Base-by-base conservation (phyloP, 208 protist genomes). In the Crithidia acanthocephali region DNA sequence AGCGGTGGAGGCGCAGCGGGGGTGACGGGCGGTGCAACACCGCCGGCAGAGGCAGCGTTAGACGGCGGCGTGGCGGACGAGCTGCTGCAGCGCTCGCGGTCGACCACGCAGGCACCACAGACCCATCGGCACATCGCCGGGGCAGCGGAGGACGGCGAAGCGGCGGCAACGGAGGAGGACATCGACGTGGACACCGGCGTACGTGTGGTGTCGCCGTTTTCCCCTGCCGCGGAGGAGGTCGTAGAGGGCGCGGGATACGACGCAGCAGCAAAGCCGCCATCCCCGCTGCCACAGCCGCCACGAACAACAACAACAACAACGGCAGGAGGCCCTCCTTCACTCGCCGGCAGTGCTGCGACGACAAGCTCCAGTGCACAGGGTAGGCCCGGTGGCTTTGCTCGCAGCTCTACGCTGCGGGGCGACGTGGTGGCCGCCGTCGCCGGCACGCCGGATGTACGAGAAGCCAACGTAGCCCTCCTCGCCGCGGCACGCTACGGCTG, bases 401-500 rank as follows among this genome's bases (percentile, higher is more conserved):
- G 72, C 23, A 15, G 5, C 3, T 81, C 83, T 32, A 56, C 73
- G 2, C 57, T 90, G 28, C 61, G 84, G 33, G 87, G 87, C 25
- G 79, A 91, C 50, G 81, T 91, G 20, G 82, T 83, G 42, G 74
- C 76, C 25, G 85, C 85, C 11, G 56, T 90, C 18, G 76, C 80
- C 7, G 83, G 81, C 9, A 72, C 55, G 2, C 80, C 76, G 15
- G 75, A 84, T 20, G 56, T 69, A 33, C 55, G 66, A 13, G 88
- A 93, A 63, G 85, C 79, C 8, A 90, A 90, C 76, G 73, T 80
- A 47, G 53, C 90, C 18, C 55, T 95, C 22, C 59, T 90, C 22
- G 86, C 91, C 0, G 81, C 88, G 16, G 72, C 74, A 16, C 69
- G 77, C 45, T 93, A 94, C 62, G 84, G 84, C 51, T 91, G 86